Evolutionary conservation across 2,329 filamentous ascomycete species (phyloP), one percentile per base, ranked within the genome.

Genomic region (Trichoderma sp.): DNA sequence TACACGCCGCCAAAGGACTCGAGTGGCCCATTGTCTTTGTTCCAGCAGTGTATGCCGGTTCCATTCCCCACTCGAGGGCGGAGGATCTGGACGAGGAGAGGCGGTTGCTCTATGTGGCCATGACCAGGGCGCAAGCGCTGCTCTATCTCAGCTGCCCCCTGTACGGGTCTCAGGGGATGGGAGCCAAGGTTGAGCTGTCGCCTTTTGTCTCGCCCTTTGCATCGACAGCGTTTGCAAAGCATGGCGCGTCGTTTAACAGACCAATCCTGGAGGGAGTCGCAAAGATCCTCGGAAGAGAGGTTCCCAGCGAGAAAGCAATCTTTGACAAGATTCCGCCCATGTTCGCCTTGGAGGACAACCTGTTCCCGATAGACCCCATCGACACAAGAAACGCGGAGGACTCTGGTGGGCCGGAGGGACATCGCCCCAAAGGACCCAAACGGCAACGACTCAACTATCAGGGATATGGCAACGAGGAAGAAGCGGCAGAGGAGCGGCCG

Each of bases 1-100:
- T 99, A 12, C 94, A 99, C 74, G 93, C 93, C 0, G 92, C 94
- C 3, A 99, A 99, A 76, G 94, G 94, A 3, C 82, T 99, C 1
- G 94, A 99, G 75, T 99, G 95, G 95, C 94, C 94, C 0, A 84
- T 97, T 1, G 92, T 98, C 1, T 98, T 98, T 75, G 88, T 98
- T 17, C 93, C 95, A 6, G 91, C 91, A 1, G 90, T 92, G 28
- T 97, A 96, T 73, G 87, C 93, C 54, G 95, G 94, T 0, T 94
- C 90, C 2, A 96, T 98, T 66, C 94, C 94, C 5, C 94, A 98
- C 75, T 90, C 89, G 2, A 85, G 93, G 70, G 86, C 93, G 1
- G 93, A 97, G 52, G 92, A 98, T 73, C 82, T 84, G 3, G 90
- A 94, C 64, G 94, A 99, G 76, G 94, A 99, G 75, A 84, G 95